Evolutionary conservation across 441 rosid species (phyloP).

Genomic region (Pelargonium cotyledonis): DNA sequence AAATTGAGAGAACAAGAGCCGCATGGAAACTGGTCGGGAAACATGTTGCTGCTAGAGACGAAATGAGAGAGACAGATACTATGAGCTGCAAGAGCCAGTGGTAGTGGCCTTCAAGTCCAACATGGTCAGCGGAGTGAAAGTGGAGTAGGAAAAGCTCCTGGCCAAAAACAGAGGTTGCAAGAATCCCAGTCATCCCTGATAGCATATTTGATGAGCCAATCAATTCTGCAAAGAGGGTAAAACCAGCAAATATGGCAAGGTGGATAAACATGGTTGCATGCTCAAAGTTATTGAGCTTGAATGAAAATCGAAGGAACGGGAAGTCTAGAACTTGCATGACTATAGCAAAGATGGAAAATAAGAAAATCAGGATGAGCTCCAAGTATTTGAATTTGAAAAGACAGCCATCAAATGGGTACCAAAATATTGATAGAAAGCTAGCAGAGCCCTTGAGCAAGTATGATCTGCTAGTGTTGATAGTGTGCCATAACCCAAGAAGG

Average conservation of each 20-base stretch:
- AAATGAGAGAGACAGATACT: constrained; percentile 51
- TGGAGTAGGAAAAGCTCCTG: constrained; percentile 82
- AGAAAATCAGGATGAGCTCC: constrained; percentile 46
- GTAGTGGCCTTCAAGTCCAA: constrained; percentile 82
- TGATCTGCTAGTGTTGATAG: constrained; percentile 48
- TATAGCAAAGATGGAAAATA: constrained; percentile 53
- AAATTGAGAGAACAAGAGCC: constrained; percentile 51
- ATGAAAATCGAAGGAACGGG: constrained; percentile 43
- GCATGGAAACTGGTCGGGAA: constrained; percentile 45
- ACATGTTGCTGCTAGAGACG: constrained; percentile 44
- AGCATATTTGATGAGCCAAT: constrained; percentile 36
- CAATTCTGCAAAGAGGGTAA: constrained; percentile 53
- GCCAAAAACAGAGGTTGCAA: constrained; percentile 58
- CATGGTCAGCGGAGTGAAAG: constrained; percentile 80
- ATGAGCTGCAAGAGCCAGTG: constrained; percentile 81
- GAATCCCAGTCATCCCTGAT: constrained; percentile 46
- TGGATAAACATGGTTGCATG: constrained; percentile 82
- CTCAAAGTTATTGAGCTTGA: constrained; percentile 56
- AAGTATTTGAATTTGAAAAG: constrained; percentile 37
- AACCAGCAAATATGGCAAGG: constrained; percentile 60
- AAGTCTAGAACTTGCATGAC: constrained; percentile 49
- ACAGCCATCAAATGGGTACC: constrained; percentile 42
- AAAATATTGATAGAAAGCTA: constrained; percentile 39
- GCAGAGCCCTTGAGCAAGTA: constrained; percentile 49
- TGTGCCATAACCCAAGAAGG: constrained; percentile 80